phyloP scores from a whole-genome alignment of 306 rosid species.

The cucumber (Cucumis sativus) region Cucumber_9930_V3 NC_026661.2:22096501-22097000 shows the following conservation, averaged over 20 bases:
- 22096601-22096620: background rate
- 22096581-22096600: background rate
- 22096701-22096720: background rate
- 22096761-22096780: background rate
- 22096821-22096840: constrained; percentile 74
- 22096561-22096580: background rate
- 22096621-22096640: background rate
- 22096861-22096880: constrained; percentile 95
- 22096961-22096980: constrained; percentile 71
- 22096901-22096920: background rate
- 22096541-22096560: background rate
- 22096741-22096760: constrained; percentile 7
- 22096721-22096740: background rate
- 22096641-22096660: background rate
- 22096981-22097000: constrained; percentile 85
- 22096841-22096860: constrained; percentile 96
- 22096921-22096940: background rate
- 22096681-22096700: background rate
- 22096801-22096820: constrained; percentile 47
- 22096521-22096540: background rate
- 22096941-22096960: background rate
- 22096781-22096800: constrained; percentile 16
- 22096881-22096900: background rate
- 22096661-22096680: background rate
- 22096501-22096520: background rate